Evolutionary conservation across 192 early-diverging fungal species (phyloP).

Genomic region (Oehlia diaphana): DNA sequence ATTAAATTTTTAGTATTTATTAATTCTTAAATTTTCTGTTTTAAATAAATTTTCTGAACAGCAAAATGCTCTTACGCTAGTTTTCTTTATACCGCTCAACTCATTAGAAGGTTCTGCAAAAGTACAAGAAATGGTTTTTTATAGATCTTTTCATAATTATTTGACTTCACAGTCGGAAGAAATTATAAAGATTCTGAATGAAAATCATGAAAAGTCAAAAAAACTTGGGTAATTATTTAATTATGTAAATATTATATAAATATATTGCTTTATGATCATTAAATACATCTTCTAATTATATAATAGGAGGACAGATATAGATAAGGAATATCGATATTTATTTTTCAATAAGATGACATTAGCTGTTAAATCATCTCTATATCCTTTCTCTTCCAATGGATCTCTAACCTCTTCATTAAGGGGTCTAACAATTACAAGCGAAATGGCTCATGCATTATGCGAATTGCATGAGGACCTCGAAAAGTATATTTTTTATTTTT

Average conservation of each 20-base stretch:
- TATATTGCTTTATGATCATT: background rate
- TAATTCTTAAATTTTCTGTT: background rate
- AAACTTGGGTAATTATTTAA: conserved; percentile 24
- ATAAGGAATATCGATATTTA: conserved; percentile 48
- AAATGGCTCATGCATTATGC: conserved; percentile 51
- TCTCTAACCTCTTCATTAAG: conserved; percentile 4
- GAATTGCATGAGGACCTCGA: conserved; percentile 59
- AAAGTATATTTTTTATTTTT: conserved; percentile 23
- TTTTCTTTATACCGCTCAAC: conserved; percentile 20
- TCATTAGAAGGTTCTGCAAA: background rate
- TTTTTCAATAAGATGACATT: conserved; percentile 53
- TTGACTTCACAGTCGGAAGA: conserved; percentile 7
- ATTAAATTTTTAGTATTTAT: background rate
- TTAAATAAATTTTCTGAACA: background rate
- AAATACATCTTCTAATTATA: background rate
- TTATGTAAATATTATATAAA: background rate
- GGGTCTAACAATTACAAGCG: conserved; percentile 43
- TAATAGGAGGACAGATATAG: conserved; percentile 10
- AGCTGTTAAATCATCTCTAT: conserved; percentile 49
- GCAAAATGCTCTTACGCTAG: conserved; percentile 20
- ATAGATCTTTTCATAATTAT: conserved; percentile 15
- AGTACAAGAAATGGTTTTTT: background rate
- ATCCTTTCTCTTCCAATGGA: conserved; percentile 34
- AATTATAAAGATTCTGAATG: conserved; percentile 14
- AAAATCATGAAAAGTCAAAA: conserved; percentile 14